Evolutionary conservation across 2,329 filamentous ascomycete genomes (phyloP), one percentile per base, ranked within the genome.

Genomic region (Bipolaris bicolor): DNA sequence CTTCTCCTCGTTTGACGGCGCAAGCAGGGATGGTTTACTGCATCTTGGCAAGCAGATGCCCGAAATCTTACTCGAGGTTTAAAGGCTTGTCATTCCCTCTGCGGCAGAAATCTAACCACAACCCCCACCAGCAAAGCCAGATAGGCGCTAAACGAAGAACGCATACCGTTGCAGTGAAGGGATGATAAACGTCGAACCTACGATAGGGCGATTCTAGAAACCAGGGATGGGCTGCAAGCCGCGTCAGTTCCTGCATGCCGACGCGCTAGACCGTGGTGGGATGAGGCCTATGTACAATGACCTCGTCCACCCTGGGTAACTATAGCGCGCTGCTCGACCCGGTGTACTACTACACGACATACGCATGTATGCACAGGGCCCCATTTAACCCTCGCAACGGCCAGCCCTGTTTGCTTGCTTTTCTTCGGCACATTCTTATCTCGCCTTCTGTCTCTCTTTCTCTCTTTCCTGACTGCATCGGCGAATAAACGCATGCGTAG

Each of bases 401-500:
- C 22, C 34, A 16, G 22, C 18, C 24, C 46, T 22, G 29, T 11
- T 33, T 37, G 37, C 37, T 16, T 33, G 44, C 36, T n/a, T 5
- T 24, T 52, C 29, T 15, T 29, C 41, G 13, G 7, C 41, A n/a
- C n/a, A 7, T 29, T 26, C 41, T 18, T 10, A 2, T 11, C 29
- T 31, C 29, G 5, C 10, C 10, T 13, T 31, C 29, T 13, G 29
- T 31, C 29, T 31, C 26, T 29, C 29, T 13, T 31, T 31, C 29
- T 31, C 29, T 31, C 29, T 31, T 31, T 31, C 29, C 13, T 31
- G 29, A 31, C 29, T 31, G 29, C 29, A 70, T 63, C 66, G 43
- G 62, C 63, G 29, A 69, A 68, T 50, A 63, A 68, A 57, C 69
- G 64, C 49, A 43, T 70, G 52, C 70, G 67, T 48, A 65, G 58